Conservation (phyloP, 192 early-diverging fungal species). For the Neocallimastix lanati region DNA sequence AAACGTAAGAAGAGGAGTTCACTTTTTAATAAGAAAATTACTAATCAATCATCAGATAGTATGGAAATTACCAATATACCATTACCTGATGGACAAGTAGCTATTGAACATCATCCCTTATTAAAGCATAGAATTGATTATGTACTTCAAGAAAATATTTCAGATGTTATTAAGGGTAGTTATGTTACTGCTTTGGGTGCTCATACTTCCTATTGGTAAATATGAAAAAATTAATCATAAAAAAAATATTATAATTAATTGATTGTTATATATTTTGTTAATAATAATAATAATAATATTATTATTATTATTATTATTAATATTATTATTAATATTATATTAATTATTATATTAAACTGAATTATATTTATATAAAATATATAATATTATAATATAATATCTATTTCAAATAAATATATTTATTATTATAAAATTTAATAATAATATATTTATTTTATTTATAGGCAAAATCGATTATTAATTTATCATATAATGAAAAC, state of each 20-base stretch:
- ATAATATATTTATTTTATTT: neutral
- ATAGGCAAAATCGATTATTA: neutral
- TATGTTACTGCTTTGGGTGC: neutral
- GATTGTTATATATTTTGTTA: no score
- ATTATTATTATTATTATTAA: no score
- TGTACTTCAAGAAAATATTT: neutral
- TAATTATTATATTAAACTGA: no score
- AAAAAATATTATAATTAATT: no score
- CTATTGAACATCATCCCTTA: neutral
- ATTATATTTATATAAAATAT: no score
- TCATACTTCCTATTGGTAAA: neutral
- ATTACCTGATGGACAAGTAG: neutral
- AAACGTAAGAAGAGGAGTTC: neutral
- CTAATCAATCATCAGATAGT: neutral
- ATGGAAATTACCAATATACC: neutral
- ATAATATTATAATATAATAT: no score
- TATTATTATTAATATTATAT: no score
- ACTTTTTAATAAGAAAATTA: neutral
- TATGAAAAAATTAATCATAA: no score
- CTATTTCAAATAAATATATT: no score
- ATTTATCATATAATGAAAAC: neutral
- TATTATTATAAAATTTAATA: no score
- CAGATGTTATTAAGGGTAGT: neutral
- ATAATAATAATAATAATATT: no score
- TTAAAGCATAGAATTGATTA: neutral